These are phyloP conservation scores for Trichoderma harzianum DNA, from an alignment of 2,329 filamentous ascomycete species.

Conservation along the genomic window DNA sequence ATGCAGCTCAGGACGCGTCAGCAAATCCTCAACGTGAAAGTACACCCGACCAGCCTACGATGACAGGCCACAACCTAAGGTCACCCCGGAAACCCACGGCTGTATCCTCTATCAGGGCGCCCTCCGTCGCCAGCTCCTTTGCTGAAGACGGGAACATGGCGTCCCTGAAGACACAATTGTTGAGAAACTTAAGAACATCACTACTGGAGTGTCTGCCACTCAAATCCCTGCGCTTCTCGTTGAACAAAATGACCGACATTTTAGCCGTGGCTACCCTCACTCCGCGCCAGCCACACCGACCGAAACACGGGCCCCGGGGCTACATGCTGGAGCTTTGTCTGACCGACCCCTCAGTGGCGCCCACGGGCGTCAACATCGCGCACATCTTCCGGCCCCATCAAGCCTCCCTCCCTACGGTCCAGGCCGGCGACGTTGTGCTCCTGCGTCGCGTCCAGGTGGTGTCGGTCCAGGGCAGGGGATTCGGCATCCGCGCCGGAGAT, in stretches of 20 bases:
- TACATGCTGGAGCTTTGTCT: conserved; percentile 58
- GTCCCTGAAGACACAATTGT: conserved; percentile 45
- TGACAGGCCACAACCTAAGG: background rate
- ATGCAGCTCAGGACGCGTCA: conserved; percentile 20
- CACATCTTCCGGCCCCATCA: conserved; percentile 58
- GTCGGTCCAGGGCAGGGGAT: conserved; percentile 52
- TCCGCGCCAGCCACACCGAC: conserved; percentile 50
- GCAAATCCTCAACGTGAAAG: background rate
- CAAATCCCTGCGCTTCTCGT: conserved; percentile 48
- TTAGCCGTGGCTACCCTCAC: conserved; percentile 52
- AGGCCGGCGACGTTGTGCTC: conserved; percentile 56
- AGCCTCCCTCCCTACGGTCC: conserved; percentile 52
- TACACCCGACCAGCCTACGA: background rate
- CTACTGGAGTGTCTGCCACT: conserved; percentile 53
- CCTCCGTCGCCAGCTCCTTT: conserved; percentile 28
- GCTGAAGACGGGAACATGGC: conserved; percentile 29
- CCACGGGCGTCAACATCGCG: conserved; percentile 49
- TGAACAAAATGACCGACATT: conserved; percentile 50
- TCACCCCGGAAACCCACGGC: conserved; percentile 2
- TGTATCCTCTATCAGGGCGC: conserved; percentile 24
- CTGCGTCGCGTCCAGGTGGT: conserved; percentile 55
- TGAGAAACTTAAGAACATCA: conserved; percentile 44
- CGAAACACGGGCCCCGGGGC: conserved; percentile 56
- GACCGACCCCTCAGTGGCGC: conserved; percentile 54
- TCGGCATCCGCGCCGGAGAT: conserved; percentile 53